Conservation (phyloP, 1,139 yeast genomes). For the Taphrina flavorubra region DNA sequence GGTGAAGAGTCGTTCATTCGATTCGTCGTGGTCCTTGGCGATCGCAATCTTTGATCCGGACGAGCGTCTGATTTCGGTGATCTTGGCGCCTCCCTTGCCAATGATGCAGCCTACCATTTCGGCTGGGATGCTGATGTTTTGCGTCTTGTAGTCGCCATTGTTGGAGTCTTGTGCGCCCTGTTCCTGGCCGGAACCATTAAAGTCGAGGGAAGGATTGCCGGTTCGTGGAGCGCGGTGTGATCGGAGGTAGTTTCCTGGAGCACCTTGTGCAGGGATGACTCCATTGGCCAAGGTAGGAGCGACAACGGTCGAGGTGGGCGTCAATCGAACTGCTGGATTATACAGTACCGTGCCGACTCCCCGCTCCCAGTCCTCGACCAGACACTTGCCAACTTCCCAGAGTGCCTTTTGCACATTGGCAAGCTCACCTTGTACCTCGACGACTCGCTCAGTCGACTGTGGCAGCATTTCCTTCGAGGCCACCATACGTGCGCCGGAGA, state of each 20-base stretch:
- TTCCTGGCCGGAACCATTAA: conserved; percentile 3
- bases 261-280: conserved; percentile 29
- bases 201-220: conserved; percentile 24
- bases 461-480: conserved; percentile 86
- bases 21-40: conserved; percentile 69
- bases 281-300: conserved; percentile 38
- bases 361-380: conserved; percentile 69
- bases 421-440: conserved; percentile 84
- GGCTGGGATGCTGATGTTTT: conserved; percentile 68
- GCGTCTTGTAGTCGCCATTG: conserved; percentile 47
- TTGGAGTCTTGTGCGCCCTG: conserved; percentile 1
- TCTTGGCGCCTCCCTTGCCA: conserved; percentile 84
- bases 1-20: conserved; percentile 72
- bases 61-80: conserved; percentile 80
- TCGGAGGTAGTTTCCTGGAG: conserved; percentile 39
- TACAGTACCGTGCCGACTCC: conserved; percentile 71
- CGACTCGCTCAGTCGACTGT: conserved; percentile 83
- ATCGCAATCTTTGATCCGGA: conserved; percentile 84
- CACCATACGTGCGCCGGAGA: conserved; percentile 75
- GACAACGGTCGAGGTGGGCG: conserved; percentile 41
- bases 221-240: conserved; percentile 34
- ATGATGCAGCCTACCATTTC: conserved; percentile 89
- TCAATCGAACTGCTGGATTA: conserved; percentile 55
- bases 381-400: conserved; percentile 70
- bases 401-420: conserved; percentile 66